Conservation (phyloP, 257 asterid genomes). For the Lycium ferocissimum region DNA sequence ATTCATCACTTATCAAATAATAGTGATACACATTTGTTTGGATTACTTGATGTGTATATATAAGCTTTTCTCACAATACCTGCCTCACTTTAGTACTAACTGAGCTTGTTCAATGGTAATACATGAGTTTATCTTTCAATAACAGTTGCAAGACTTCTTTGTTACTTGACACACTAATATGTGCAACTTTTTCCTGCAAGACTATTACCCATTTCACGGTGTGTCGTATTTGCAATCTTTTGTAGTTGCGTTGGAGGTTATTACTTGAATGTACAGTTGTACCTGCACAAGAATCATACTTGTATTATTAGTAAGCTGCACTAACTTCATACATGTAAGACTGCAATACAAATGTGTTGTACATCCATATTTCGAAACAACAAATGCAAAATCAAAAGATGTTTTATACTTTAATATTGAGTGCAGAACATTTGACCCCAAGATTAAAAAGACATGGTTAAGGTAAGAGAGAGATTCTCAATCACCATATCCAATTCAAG, state of each 20-base stretch:
- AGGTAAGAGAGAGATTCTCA: no score
- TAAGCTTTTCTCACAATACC: not conserved
- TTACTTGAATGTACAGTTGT: not conserved
- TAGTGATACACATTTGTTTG: not conserved
- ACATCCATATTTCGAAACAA: no score
- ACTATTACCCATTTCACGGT: not conserved
- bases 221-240: not conserved
- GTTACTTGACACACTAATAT: not conserved
- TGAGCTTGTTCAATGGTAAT: not conserved
- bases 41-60: not conserved
- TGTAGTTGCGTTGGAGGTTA: not conserved
- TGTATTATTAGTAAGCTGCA: no score
- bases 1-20: not conserved
- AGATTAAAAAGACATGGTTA: no score
- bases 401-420: no score
- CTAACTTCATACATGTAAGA: no score
- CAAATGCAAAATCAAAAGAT: no score
- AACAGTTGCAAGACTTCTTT: not conserved
- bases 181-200: not conserved
- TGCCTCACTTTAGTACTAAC: not conserved
- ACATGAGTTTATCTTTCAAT: not conserved
- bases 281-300: not conserved
- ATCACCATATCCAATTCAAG: no score
- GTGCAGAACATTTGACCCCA: no score
- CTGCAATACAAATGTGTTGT: no score